Percentiles rank a stretch among this genome's conserved stretches.
These are phyloP conservation scores for Achaetomium macrosporum DNA, from an alignment of 2,329 filamentous ascomycete genomes.

Conservation along the genomic window DNA sequence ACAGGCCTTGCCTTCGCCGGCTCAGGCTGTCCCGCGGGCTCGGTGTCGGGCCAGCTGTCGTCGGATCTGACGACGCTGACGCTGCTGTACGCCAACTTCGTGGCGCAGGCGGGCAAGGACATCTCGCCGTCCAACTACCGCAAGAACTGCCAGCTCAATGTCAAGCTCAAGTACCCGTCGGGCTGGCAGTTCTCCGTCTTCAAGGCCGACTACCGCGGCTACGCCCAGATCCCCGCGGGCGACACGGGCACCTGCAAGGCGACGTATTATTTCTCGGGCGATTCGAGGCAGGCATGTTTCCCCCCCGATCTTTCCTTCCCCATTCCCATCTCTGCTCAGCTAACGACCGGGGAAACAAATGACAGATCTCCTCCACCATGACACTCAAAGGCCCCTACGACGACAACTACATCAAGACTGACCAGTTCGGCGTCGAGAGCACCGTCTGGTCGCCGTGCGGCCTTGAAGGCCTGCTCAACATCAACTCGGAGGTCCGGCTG, in stretches of 20 bases:
- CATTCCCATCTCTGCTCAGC: conserved; percentile 22
- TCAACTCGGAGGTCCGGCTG: conserved; percentile 45
- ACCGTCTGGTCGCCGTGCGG: conserved; percentile 50
- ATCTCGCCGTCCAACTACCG: conserved; percentile 38
- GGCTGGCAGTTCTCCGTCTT: conserved; percentile 50
- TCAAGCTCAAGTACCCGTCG: conserved; percentile 44
- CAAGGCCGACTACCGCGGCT: conserved; percentile 47
- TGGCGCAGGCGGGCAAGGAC: conserved; percentile 42
- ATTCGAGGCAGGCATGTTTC: conserved; percentile 34
- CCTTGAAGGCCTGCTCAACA: conserved; percentile 43
- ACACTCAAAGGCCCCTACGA: conserved; percentile 38
- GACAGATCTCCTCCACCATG: conserved; percentile 34
- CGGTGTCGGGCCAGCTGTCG: conserved; percentile 25
- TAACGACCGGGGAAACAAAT: not conserved
- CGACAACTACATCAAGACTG: conserved; percentile 40
- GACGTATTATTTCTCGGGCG: conserved; percentile 49
- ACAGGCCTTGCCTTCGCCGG: conserved; percentile 25
- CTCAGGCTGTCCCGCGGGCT: conserved; percentile 26
- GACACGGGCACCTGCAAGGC: conserved; percentile 44
- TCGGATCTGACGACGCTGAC: conserved; percentile 35
- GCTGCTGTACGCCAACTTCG: conserved; percentile 47
- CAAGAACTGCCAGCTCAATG: conserved; percentile 50
- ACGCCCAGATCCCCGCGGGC: conserved; percentile 40
- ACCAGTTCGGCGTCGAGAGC: conserved; percentile 39
- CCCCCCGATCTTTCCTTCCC: not conserved